phyloP scores from a whole-genome alignment of 495 filamentous ascomycete species.

The Hyaloscypha finlandica region DNA sequence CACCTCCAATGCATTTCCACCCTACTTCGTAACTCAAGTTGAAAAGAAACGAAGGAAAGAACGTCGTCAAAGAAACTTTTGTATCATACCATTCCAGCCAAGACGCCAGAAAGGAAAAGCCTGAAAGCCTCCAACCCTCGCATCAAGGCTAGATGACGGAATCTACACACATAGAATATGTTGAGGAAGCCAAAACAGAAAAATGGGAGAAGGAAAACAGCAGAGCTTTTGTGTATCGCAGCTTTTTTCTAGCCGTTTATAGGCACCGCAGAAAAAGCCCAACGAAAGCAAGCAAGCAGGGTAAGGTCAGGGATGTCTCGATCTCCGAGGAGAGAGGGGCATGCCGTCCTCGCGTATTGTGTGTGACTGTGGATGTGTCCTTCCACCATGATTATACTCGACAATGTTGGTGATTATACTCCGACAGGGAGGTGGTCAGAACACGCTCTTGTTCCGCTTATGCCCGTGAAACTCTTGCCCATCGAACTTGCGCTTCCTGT shows the following conservation, averaged over 20 bases:
- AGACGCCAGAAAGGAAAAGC: neutral
- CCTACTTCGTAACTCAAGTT: neutral
- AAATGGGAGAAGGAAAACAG: neutral
- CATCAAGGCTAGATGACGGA: neutral
- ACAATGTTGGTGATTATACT: slow-evolving; percentile 2
- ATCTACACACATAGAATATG: neutral
- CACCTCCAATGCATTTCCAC: neutral
- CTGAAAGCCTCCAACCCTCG: neutral
- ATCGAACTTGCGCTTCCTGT: slow-evolving; percentile 53
- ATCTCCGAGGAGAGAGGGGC: slow-evolving; percentile 4
- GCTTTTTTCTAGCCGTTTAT: slow-evolving; percentile 23
- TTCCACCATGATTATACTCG: neutral
- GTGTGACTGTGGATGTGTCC: neutral
- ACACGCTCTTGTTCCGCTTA: slow-evolving; percentile 53
- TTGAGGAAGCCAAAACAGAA: neutral
- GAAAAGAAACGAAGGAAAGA: neutral
- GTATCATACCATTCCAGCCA: neutral
- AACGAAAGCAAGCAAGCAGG: neutral
- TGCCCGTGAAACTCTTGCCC: slow-evolving; percentile 39
- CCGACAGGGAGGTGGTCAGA: slow-evolving; percentile 37
- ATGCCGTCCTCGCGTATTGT: slow-evolving; percentile 36
- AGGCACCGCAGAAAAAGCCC: slow-evolving; percentile 1
- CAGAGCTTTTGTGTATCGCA: slow-evolving; percentile 11
- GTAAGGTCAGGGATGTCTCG: slow-evolving; percentile 35
- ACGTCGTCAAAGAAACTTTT: neutral